These are phyloP conservation scores for Aspergillus sojae DNA, from an alignment of 2,329 filamentous ascomycete species.

Conservation along the genomic window DNA sequence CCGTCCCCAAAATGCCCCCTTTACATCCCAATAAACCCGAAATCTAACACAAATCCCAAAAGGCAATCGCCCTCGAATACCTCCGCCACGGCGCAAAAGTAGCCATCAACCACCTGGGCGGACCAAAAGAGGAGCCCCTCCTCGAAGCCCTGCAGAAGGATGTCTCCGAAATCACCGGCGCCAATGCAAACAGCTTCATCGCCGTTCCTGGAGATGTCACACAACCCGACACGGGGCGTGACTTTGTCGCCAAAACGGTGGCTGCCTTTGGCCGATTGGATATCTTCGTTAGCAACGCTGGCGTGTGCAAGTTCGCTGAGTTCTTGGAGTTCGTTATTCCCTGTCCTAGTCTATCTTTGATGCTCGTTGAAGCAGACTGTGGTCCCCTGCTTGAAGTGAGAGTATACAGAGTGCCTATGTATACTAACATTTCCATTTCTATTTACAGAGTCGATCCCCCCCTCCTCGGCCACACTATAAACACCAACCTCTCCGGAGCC, in stretches of 20 bases:
- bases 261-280: conserved; percentile 60
- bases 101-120: conserved; percentile 76
- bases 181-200: conserved; percentile 53
- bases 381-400: background rate
- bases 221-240: conserved; percentile 68
- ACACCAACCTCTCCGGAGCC: conserved; percentile 83
- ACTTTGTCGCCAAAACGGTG: conserved; percentile 69
- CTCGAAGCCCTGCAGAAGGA: conserved; percentile 35
- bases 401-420: background rate
- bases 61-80: conserved; percentile 78
- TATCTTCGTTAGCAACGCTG: conserved; percentile 86
- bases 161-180: conserved; percentile 28
- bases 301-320: conserved; percentile 84
- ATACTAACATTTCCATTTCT: background rate
- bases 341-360: background rate
- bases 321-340: conserved; percentile 66
- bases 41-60: background rate
- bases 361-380: background rate
- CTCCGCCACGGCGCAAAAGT: conserved; percentile 76
- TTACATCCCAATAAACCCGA: background rate
- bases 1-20: background rate
- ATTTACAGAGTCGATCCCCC: conserved; percentile 62
- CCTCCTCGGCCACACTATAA: conserved; percentile 71
- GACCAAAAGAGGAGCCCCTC: conserved; percentile 32
- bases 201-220: conserved; percentile 77